Evolutionary conservation across 1,284 basidiomycete species (phyloP), one percentile per base, ranked within the genome.

Genomic region (Boletellus dicymbophilus): DNA sequence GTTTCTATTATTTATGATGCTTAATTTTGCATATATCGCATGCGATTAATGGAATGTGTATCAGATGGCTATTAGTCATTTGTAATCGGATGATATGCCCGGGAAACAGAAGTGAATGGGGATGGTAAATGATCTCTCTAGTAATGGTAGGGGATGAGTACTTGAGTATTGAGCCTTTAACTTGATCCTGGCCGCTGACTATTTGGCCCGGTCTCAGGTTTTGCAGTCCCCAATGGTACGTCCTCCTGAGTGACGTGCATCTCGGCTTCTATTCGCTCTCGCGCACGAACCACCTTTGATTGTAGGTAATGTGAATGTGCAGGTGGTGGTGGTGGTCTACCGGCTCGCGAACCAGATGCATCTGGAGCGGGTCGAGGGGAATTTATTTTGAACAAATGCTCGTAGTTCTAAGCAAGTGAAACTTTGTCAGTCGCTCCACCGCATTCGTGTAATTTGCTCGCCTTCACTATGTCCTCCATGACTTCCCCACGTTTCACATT

Each of bases 261-360:
- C 73, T 97, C 94, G 1, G 93, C 93, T 62, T 95, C 90, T 75
- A 99, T 88, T 70, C 97, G 85, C 73, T 98, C 95, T 52, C 88
- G 82, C 20, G 97, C 96, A 42, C 96, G 84, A 40, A 95, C 86
- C 20, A 99, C 91, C 75, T 99, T 99, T 50, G 93, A 95, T 69
- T 98, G 95, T 23, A 99, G 78, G 73, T 99, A 99, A 70, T 94
- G 91, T 30, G 90, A 93, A 68, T 93, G 72, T 37, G 72, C 67
- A n/a, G 79, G 77, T 25, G 72, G 66, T n/a, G 70, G 58, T 13
- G 70, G 61, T 22, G 66, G 67, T 61, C 73, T 77, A 16, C 73
- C 66, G 18, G 62, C 53, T 50, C 57, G 58, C 45, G 64, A 27
- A 27, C 66, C 56, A 5, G 66, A 44, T 43, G 59, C 49, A 9